Base-by-base conservation (phyloP, 768 basidiomycete genomes). In the Psilocybe sp. region DNA sequence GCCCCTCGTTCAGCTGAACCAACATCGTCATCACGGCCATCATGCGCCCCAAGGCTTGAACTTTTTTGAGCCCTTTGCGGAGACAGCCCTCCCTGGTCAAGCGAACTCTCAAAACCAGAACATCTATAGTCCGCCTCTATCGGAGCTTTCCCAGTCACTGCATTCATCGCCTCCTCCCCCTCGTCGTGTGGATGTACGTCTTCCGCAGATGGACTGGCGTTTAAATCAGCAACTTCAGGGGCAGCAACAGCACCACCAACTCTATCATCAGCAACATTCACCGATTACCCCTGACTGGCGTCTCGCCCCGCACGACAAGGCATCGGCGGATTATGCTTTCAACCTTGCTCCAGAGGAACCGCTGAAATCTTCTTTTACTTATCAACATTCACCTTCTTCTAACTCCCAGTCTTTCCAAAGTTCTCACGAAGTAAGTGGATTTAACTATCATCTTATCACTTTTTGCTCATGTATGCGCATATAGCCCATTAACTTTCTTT, bases 401-500 rank as follows among this genome's bases (percentile, higher is more conserved):
- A 54, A 53, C 15, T 39, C 59, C 34, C 66, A 63, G 23, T 49
- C 56, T n/a, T 65, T 61, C 19, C 67, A 62, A 36, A 51, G 59
- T 23, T 50, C 68, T 42, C 67, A 75, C 61, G 88, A 89, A 75
- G 88, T 80, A 62, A 54, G 75, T 60, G 37, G 43, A 41, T 40
- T 46, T 40, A 47, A 54, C 54, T 54, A 44, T 55, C 56, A 7
- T 28, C 52, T 37, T 46, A 40, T 46, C 13, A 43, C n/a, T 45
- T 43, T 44, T 42, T 48, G 53, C 53, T 51, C 23, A 61, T 60
- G 55, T 57, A 63, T 58, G 57, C 55, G 49, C 49, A 46, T 43
- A 40, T 54, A 93, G 89, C 89, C 91, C 13, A 91, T 93, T 73
- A 93, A 93, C 67, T 93, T 92, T 65, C 76, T 92, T 46, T 88